phyloP scores from a whole-genome alignment of 169 alveolate species.

The Besnoitia besnoiti region DNA sequence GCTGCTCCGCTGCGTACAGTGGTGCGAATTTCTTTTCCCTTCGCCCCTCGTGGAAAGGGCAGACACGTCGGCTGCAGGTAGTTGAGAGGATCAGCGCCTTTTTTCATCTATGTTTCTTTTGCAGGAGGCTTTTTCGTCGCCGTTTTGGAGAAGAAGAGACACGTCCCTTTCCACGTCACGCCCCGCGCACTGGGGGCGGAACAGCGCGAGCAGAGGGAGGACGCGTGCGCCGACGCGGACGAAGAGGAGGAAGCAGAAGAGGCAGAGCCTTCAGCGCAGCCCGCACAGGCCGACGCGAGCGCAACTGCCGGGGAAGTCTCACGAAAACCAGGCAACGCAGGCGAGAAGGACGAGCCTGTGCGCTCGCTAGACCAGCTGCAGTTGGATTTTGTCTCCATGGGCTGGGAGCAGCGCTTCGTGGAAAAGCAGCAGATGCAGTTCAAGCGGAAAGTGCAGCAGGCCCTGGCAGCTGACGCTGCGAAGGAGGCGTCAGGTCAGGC shows the following conservation, averaged over 20 bases:
- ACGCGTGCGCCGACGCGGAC: not conserved
- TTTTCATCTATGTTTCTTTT: not conserved
- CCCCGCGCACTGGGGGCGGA: not conserved
- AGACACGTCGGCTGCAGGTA: not conserved
- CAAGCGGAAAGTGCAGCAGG: not conserved
- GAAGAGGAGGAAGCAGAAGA: not conserved
- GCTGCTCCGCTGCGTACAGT: too few relatives aligned
- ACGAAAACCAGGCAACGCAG: not conserved
- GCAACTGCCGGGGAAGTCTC: too few relatives aligned
- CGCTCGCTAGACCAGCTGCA: slow-evolving; percentile 40
- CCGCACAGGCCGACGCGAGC: too few relatives aligned
- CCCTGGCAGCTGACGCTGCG: not conserved
- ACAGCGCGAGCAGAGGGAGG: not conserved
- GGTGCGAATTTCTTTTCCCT: too few relatives aligned
- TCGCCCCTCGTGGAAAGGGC: too few relatives aligned
- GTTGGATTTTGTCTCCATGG: slow-evolving; percentile 44
- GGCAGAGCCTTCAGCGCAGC: too few relatives aligned
- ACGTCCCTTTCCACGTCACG: slow-evolving; percentile 22
- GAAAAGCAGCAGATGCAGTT: slow-evolving; percentile 43
- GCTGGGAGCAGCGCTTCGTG: slow-evolving; percentile 7
- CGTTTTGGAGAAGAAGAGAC: slow-evolving; percentile 74
- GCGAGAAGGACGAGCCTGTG: not conserved
- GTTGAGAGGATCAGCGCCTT: not conserved
- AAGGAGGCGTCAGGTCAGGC: not conserved
- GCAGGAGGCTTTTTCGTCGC: slow-evolving; percentile 91